A percentile compares a stretch with the other conserved stretches of the same genome.
Conservation (phyloP, 768 basidiomycete species). For the Suillus discolor region DNA sequence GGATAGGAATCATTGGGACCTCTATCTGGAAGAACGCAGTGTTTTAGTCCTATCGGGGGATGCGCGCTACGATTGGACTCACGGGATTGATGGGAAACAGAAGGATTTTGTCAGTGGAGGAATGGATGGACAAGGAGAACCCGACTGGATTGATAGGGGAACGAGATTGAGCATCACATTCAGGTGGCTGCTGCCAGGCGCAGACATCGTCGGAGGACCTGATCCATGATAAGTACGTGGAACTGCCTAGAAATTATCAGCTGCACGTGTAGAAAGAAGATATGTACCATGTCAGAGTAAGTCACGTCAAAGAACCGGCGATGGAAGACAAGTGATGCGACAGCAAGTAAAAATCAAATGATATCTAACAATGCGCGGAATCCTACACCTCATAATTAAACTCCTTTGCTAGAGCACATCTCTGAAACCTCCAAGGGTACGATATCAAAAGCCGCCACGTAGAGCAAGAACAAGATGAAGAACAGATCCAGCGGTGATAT, state of each 20-base stretch:
- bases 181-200: conserved; percentile 84
- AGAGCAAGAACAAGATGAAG: conserved; percentile 95
- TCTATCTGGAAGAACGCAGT: conserved; percentile 78
- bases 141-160: conserved; percentile 50
- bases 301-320: not conserved
- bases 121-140: conserved; percentile 20
- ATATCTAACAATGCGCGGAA: conserved; percentile 32
- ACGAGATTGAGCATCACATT: conserved; percentile 81
- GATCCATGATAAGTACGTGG: conserved; percentile 14
- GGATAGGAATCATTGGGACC: conserved; percentile 32
- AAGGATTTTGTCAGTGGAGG: conserved; percentile 57
- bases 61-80: conserved; percentile 85
- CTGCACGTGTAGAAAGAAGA: not conserved
- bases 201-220: conserved; percentile 68
- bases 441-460: conserved; percentile 75
- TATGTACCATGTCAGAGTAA: not conserved
- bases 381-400: conserved; percentile 20
- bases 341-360: conserved; percentile 25
- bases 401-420: conserved; percentile 5
- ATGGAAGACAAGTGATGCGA: conserved; percentile 8
- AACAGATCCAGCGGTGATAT: conserved; percentile 81
- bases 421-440: conserved; percentile 2
- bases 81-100: conserved; percentile 73
- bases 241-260: not conserved
- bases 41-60: conserved; percentile 78